Evolutionary conservation across 1,284 basidiomycete genomes (phyloP), one percentile per base, ranked within the genome.

Genomic region (Leccinum angustisporum): DNA sequence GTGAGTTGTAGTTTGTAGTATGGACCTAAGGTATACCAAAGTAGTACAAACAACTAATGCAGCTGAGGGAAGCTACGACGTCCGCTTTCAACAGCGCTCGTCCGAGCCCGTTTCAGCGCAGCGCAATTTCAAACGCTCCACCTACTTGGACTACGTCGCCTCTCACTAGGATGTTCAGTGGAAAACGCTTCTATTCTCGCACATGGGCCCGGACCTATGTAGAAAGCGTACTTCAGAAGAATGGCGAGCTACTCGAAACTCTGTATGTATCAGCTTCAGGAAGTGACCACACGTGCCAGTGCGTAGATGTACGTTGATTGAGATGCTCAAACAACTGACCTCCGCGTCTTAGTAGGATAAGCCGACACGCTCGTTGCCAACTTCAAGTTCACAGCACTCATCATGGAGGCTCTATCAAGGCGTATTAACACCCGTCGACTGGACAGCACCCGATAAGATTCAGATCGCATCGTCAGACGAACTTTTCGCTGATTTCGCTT

Each of bases 181-280:
- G 81, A 13, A 92, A 86, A 10, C 86, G 93, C 1, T 98, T 98
- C 78, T 98, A 99, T 97, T 0, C 82, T 97, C n/a, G 83, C 93
- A 56, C 81, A 87, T 73, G 92, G n/a, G n/a, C n/a, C n/a, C n/a
- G 7, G 9, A 86, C 85, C 21, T 91, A 89, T 66, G 82, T 88
- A 4, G 87, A 89, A 58, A 87, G 72, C 11, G 70, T 68, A 21
- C 65, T 74, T 33, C 70, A 56, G 58, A 79, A 70, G 56, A 76
- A 78, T 10, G 76, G 76, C 0, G 75, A 83, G 4, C 40, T 88
- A 6, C 65, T 95, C 61, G 92, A 94, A 74, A 75, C 81, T 92
- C 7, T 99, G 99, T 74, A 91, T 98, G 80, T 95, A 99, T 71
- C 86, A 85, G 80, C 71, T 96, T 33, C 97, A 99, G 72, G 95